phyloP scores from a whole-genome alignment of 768 basidiomycete species.

The Asterophora parasitica region DNA sequence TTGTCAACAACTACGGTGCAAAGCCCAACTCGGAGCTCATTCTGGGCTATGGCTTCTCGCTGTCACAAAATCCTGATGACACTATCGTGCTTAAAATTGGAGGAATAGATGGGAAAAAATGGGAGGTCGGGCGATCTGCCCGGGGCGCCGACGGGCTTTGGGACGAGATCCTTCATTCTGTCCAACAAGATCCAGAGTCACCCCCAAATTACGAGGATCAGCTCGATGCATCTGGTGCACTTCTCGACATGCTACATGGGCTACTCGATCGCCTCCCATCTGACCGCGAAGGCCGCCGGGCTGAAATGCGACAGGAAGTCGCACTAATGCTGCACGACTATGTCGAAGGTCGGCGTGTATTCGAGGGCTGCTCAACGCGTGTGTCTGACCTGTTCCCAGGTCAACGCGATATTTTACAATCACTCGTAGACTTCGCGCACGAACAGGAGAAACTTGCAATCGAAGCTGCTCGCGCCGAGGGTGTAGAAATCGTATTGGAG shows the following conservation, averaged over 20 bases:
- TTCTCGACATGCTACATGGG: slow-evolving; percentile 62
- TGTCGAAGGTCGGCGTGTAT: slow-evolving; percentile 44
- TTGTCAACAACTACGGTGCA: slow-evolving; percentile 90
- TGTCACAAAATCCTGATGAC: slow-evolving; percentile 79
- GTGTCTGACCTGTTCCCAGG: slow-evolving; percentile 30
- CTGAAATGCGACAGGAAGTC: slow-evolving; percentile 49
- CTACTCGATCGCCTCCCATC: slow-evolving; percentile 47
- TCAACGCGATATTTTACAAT: slow-evolving; percentile 53
- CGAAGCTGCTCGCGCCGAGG: slow-evolving; percentile 43
- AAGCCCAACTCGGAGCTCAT: slow-evolving; percentile 90
- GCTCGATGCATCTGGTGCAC: slow-evolving; percentile 58
- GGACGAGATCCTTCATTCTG: slow-evolving; percentile 42
- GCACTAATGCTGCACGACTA: slow-evolving; percentile 64
- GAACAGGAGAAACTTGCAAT: slow-evolving; percentile 45
- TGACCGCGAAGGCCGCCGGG: slow-evolving; percentile 16
- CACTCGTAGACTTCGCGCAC: slow-evolving; percentile 44
- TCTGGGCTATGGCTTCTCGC: slow-evolving; percentile 87
- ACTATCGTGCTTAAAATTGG: slow-evolving; percentile 78
- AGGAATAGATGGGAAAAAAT: slow-evolving; percentile 43
- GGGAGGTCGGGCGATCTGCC: slow-evolving; percentile 61
- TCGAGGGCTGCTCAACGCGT: background rate
- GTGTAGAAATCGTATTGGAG: slow-evolving; percentile 52
- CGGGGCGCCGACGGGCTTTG: slow-evolving; percentile 55
- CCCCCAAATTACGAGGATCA: slow-evolving; percentile 50
- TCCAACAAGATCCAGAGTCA: slow-evolving; percentile 22